These are phyloP conservation scores for Hanseniaspora sp. DNA, from an alignment of 1,139 yeast genomes.

Conservation along the genomic window DNA sequence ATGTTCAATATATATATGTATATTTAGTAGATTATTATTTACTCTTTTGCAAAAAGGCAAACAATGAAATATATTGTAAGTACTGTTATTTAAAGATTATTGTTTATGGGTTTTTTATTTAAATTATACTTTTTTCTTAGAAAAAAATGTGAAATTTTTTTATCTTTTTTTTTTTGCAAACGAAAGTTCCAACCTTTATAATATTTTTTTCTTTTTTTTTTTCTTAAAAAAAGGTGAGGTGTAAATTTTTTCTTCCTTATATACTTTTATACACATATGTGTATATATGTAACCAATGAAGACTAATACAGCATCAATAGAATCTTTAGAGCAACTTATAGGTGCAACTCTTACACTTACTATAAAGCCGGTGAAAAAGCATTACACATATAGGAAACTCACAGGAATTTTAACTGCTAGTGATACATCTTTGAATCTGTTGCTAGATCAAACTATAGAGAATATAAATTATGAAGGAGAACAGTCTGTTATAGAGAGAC, in stretches of 20 bases:
- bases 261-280: neutral
- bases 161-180: too few species aligned
- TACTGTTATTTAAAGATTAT: too few species aligned
- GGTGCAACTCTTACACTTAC: constrained; percentile 1
- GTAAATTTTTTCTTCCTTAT: too few species aligned
- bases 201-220: too few species aligned
- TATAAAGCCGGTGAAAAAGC: neutral
- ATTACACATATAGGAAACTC: constrained; percentile 2
- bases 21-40: too few species aligned
- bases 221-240: too few species aligned
- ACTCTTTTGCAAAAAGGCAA: too few species aligned
- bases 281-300: neutral
- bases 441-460: constrained; percentile 3
- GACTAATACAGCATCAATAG: neutral
- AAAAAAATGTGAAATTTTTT: too few species aligned
- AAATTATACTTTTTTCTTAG: too few species aligned
- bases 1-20: neutral
- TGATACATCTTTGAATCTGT: neutral
- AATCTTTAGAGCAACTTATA: constrained; percentile 1
- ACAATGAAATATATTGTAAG: too few species aligned
- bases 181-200: too few species aligned
- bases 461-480: neutral
- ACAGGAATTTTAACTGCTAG: constrained; percentile 7
- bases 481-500: neutral
- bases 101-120: too few species aligned